phyloP scores from a whole-genome alignment of 2,329 filamentous ascomycete species.

The Orbilia javanica region DNA sequence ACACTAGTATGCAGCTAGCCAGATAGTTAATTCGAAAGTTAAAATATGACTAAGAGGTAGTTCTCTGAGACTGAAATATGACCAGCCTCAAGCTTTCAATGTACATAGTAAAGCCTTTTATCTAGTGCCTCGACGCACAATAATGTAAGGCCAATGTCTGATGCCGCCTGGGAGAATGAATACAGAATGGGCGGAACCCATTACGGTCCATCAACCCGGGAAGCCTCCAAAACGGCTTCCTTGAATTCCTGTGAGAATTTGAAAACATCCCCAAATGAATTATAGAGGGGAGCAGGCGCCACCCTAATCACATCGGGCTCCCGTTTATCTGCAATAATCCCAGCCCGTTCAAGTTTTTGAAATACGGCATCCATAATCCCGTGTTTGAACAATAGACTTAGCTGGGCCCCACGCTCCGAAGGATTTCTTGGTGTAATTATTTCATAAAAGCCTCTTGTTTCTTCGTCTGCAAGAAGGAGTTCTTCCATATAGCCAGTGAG shows the following conservation, averaged over 20 bases:
- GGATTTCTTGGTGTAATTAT: slow-evolving; percentile 79
- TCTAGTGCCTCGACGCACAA: too few species aligned
- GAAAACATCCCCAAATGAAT: slow-evolving; percentile 80
- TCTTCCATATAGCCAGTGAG: slow-evolving; percentile 83
- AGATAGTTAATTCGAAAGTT: too few species aligned
- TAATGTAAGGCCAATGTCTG: too few species aligned
- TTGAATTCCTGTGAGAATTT: slow-evolving; percentile 70
- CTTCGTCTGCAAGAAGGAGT: slow-evolving; percentile 65
- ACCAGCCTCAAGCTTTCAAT: too few species aligned
- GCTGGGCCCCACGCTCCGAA: slow-evolving; percentile 78
- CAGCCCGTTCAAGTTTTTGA: slow-evolving; percentile 74
- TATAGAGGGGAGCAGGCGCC: slow-evolving; percentile 86
- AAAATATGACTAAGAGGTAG: too few species aligned
- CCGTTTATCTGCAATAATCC: slow-evolving; percentile 83
- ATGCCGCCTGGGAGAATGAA: too few species aligned
- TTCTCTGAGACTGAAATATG: too few species aligned
- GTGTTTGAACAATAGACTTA: slow-evolving; percentile 77
- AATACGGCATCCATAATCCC: slow-evolving; percentile 79
- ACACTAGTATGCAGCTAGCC: too few species aligned
- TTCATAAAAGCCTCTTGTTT: slow-evolving; percentile 66
- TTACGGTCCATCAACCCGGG: neutral
- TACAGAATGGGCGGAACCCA: too few species aligned
- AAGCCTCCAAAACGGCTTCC: slow-evolving; percentile 57
- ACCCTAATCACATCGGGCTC: slow-evolving; percentile 87
- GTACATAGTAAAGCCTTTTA: too few species aligned